Evolutionary conservation across 2,329 filamentous ascomycete genomes (phyloP).

Genomic region (Fusarium verticillioides): DNA sequence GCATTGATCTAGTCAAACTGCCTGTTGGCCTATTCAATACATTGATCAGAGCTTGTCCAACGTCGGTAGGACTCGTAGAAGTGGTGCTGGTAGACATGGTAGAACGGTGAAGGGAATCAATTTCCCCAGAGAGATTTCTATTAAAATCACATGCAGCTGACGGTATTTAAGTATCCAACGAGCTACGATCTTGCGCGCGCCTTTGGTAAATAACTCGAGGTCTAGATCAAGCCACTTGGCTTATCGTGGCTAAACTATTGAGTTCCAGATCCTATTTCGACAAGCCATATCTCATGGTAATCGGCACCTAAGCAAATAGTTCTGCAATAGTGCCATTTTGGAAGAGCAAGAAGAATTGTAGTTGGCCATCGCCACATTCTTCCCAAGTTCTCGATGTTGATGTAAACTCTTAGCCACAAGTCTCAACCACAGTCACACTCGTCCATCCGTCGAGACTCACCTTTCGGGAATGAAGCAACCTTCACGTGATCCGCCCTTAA

Average conservation of each 20-base stretch:
- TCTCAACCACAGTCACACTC: no score
- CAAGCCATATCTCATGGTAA: not conserved
- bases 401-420: no score
- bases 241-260: fast-evolving
- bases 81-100: not conserved
- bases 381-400: no score
- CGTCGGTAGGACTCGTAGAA: not conserved
- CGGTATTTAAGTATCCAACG: no score
- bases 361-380: no score
- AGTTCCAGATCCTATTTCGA: not conserved
- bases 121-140: no score
- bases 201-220: not conserved
- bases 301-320: not conserved
- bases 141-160: no score
- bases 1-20: not conserved
- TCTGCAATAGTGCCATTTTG: not conserved
- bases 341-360: no score
- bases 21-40: not conserved
- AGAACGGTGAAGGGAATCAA: not conserved
- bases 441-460: no score
- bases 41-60: not conserved
- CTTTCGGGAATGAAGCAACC: no score
- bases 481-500: no score
- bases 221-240: not conserved
- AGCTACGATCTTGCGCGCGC: no score